Evolutionary conservation across 2,329 filamentous ascomycete genomes (phyloP).

Genomic region (Catunica adiposa): DNA sequence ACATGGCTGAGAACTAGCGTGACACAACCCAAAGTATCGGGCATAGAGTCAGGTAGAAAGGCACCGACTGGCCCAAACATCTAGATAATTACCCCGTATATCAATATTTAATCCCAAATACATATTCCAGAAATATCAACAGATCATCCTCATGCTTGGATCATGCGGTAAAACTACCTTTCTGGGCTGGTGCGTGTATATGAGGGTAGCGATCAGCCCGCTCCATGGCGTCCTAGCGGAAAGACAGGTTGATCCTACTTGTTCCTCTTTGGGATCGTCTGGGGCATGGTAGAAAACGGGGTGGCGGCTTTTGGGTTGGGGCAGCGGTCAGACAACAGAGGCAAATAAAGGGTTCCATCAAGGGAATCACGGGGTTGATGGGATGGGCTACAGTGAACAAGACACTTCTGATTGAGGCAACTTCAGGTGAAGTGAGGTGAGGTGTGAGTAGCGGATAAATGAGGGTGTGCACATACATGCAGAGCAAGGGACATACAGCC

Average conservation of each 20-base stretch:
- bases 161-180: not conserved
- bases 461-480: not conserved
- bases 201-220: not conserved
- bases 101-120: too few relatives aligned
- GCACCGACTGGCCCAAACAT: too few relatives aligned
- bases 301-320: not conserved
- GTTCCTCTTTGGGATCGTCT: not conserved
- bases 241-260: not conserved
- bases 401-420: not conserved
- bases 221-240: not conserved
- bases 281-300: not conserved
- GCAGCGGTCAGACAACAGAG: not conserved
- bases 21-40: too few relatives aligned
- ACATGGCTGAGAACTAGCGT: too few relatives aligned
- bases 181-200: constrained; percentile 2
- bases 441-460: not conserved
- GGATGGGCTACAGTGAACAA: not conserved
- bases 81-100: too few relatives aligned
- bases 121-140: not conserved
- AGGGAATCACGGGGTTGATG: not conserved
- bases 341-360: not conserved
- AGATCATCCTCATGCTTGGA: constrained; percentile 7
- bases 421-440: not conserved
- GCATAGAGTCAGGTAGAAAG: too few relatives aligned
- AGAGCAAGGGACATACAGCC: not conserved